Evolutionary conservation across 75 land plant species (phyloP).

Genomic region (Ceratopteris richardii): DNA sequence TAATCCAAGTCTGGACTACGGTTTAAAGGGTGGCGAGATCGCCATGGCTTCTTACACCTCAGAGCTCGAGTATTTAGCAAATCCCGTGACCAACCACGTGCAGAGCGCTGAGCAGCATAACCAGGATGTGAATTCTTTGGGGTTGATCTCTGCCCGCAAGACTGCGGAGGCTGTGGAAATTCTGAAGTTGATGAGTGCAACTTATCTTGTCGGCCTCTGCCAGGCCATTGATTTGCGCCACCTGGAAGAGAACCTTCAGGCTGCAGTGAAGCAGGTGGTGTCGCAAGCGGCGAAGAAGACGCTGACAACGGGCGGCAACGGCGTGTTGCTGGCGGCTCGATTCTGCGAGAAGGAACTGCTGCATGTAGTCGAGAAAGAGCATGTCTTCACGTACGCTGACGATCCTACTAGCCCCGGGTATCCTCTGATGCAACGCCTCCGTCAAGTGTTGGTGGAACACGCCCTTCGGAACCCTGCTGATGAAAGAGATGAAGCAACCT

Average conservation of each 20-base stretch:
- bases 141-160: conserved; percentile 43
- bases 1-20: too few relatives aligned
- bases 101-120: too few relatives aligned
- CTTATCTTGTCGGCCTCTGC: conserved; percentile 46
- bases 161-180: conserved; percentile 53
- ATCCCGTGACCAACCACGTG: conserved; percentile 49
- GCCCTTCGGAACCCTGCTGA: conserved; percentile 30
- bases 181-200: conserved; percentile 43
- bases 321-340: conserved; percentile 28
- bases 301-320: conserved; percentile 11
- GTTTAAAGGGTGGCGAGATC: conserved; percentile 58
- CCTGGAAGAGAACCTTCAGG: conserved; percentile 50
- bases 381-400: conserved; percentile 50
- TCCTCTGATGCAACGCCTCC: conserved; percentile 49
- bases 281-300: conserved; percentile 37
- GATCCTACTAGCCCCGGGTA: conserved; percentile 45
- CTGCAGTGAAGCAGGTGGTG: conserved; percentile 39
- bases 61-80: conserved; percentile 45
- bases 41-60: conserved; percentile 37
- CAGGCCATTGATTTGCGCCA: conserved; percentile 55
- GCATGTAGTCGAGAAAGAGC: conserved; percentile 41
- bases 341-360: conserved; percentile 57
- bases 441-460: conserved; percentile 57
- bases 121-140: conserved; percentile 57
- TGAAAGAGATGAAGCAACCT: conserved; percentile 31